Conservation (phyloP, 2,329 filamentous ascomycete genomes). For the Waltergamsia citrina region DNA sequence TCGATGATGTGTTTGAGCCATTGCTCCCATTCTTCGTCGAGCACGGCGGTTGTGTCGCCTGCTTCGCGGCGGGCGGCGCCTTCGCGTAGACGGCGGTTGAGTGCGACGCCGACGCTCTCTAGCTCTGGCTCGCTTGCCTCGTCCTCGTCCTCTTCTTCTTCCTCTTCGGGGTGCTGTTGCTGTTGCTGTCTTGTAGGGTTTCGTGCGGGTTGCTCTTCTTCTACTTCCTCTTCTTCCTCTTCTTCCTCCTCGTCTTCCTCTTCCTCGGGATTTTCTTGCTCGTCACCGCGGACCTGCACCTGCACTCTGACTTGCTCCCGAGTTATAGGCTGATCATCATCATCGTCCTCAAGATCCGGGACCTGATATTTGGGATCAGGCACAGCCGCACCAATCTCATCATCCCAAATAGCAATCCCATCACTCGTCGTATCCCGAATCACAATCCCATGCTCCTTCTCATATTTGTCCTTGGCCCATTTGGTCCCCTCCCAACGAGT, state of each 20-base stretch:
- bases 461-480: slow-evolving; percentile 74
- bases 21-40: slow-evolving; percentile 67
- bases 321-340: not conserved
- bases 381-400: slow-evolving; percentile 12
- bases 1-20: slow-evolving; percentile 65
- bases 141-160: slow-evolving; percentile 22
- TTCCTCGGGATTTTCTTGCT: slow-evolving; percentile 1
- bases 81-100: slow-evolving; percentile 57
- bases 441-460: slow-evolving; percentile 60
- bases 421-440: slow-evolving; percentile 66
- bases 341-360: not conserved
- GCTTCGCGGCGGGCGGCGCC: slow-evolving; percentile 54
- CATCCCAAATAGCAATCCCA: slow-evolving; percentile 54
- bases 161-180: slow-evolving; percentile 9
- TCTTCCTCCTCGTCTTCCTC: slow-evolving; percentile 10
- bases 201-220: slow-evolving; percentile 11
- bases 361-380: not conserved
- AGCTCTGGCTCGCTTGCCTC: slow-evolving; percentile 44
- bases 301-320: not conserved
- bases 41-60: slow-evolving; percentile 45
- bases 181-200: slow-evolving; percentile 5
- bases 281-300: not conserved
- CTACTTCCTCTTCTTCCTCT: slow-evolving; percentile 8
- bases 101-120: slow-evolving; percentile 47
- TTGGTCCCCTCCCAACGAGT: slow-evolving; percentile 79